Evolutionary conservation across 371 early-diverging fungal genomes (phyloP), one percentile per base, ranked within the genome.

Genomic region (Apophysomyces sp.): DNA sequence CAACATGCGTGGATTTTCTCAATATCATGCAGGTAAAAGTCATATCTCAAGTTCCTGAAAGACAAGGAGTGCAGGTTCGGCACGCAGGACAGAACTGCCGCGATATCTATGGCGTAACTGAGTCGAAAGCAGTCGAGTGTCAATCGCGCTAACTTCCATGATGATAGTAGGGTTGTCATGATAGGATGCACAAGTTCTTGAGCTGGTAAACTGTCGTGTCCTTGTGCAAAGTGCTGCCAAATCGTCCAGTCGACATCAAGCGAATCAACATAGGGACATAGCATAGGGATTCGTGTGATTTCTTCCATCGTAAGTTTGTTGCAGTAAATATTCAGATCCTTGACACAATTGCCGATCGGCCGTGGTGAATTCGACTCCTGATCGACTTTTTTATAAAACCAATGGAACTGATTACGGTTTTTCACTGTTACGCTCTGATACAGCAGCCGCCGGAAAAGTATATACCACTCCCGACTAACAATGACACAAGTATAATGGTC

Each of bases 191-290:
- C 34, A 13, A 34, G 34, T 2, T 34, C 34, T 34, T 34, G 34
- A 8, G 34, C 34, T 11, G 34, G 13, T 34, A 34, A 34, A 13
- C 34, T 34, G 34, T 13, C 34, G 13, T 34, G 34, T 8, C 34
- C 34, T 34, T 34, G 34, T 34, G 34, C 34, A 34, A 34, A 34
- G 34, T 13, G 34, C 13, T 34, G 34, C 58, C 58, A 58, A 15
- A 51, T 58, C 3, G 58, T 58, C 58, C 58, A 58, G 28, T 58
- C 49, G 32, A 58, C 41, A 44, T 58, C 58, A 13, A 58, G 58
- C 5, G 28, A 13, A 4, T 58, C 58, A 5, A 58, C 21, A 21
- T 58, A 18, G 16, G 58, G 58, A 21, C 58, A 58, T 15, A 58
- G 58, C 15, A 24, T 28, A 8, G 31, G 49, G 15, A 58, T 31